A percentile compares a stretch with the other conserved stretches of the same genome.
These are phyloP conservation scores for Hibiscus syriacus DNA, from an alignment of 345 rosid genomes.

Conservation along the genomic window DNA sequence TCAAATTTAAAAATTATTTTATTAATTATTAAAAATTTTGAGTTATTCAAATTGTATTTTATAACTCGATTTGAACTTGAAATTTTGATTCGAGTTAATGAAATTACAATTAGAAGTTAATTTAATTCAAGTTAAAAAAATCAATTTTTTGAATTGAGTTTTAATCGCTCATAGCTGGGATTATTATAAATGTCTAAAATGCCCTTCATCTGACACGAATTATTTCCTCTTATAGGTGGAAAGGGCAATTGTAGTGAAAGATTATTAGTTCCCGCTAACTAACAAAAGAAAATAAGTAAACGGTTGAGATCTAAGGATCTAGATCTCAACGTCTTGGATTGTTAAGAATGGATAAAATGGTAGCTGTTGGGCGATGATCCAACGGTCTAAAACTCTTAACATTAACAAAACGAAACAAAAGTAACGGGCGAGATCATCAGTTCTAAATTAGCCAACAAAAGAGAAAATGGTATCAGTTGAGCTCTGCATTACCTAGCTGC, in stretches of 20 bases:
- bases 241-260: background rate
- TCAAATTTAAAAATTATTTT: too few relatives aligned
- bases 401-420: background rate
- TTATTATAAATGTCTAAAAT: slow-evolving; percentile 17
- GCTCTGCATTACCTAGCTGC: slow-evolving; percentile 36
- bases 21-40: too few relatives aligned
- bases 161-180: too few relatives aligned
- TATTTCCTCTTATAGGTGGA: background rate
- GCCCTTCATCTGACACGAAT: background rate
- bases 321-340: slow-evolving; percentile 41
- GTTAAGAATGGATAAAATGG: background rate
- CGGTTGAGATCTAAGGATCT: slow-evolving; percentile 51
- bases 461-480: background rate
- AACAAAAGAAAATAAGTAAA: slow-evolving; percentile 22
- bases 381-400: slow-evolving; percentile 3
- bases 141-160: too few relatives aligned
- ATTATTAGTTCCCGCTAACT: background rate
- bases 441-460: slow-evolving; percentile 4
- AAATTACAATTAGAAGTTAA: too few relatives aligned
- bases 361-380: slow-evolving; percentile 4
- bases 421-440: slow-evolving; percentile 37
- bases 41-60: too few relatives aligned
- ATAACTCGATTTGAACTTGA: too few relatives aligned
- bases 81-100: too few relatives aligned
- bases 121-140: too few relatives aligned